These are phyloP conservation scores for Eucalyptus coolabah DNA, from an alignment of 345 rosid genomes.

Conservation along the genomic window DNA sequence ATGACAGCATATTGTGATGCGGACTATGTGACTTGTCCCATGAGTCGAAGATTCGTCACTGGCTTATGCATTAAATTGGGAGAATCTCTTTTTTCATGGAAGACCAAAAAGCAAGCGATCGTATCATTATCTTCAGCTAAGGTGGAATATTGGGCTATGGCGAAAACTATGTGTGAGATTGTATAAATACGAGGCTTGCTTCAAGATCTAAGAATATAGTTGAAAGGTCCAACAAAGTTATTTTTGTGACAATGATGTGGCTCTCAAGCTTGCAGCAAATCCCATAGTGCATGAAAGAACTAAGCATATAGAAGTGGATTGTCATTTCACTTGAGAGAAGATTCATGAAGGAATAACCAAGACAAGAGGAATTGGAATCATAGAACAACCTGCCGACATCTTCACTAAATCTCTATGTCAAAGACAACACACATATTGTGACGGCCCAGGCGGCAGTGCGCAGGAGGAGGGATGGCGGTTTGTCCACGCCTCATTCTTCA, in stretches of 20 bases:
- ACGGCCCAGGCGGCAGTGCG: too few species aligned
- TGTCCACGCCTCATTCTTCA: too few species aligned
- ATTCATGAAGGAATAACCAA: background rate
- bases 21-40: background rate
- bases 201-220: background rate
- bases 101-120: background rate
- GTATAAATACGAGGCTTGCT: background rate
- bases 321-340: background rate
- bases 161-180: background rate
- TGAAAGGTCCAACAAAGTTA: background rate
- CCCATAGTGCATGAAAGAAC: background rate
- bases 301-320: background rate
- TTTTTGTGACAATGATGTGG: rapidly evolving
- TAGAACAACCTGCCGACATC: background rate
- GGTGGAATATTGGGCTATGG: background rate
- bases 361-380: background rate
- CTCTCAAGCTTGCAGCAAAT: background rate
- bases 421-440: too few species aligned
- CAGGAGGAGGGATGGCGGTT: too few species aligned
- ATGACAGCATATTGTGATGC: background rate
- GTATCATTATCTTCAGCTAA: background rate
- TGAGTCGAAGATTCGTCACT: background rate
- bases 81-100: background rate
- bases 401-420: background rate
- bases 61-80: background rate